A percentile compares a stretch with the other conserved stretches of the same genome.
These are phyloP conservation scores for Populus tomentosa DNA, from an alignment of 441 rosid genomes.

Conservation along the genomic window DNA sequence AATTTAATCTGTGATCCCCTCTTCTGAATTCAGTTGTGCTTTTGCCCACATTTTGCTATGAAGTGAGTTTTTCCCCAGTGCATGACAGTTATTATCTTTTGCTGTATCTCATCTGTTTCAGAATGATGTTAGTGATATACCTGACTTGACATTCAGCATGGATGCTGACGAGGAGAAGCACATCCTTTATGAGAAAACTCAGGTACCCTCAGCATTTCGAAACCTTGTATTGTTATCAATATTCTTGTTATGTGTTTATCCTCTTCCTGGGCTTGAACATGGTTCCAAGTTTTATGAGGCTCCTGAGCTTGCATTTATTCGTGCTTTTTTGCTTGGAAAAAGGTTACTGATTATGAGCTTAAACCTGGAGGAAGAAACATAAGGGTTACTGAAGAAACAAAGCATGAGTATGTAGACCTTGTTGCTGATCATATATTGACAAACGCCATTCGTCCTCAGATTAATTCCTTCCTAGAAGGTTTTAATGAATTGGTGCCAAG, in stretches of 20 bases:
- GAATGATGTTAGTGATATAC: conserved; percentile 89
- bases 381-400: no score
- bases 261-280: background rate
- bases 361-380: no score
- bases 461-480: no score
- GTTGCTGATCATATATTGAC: no score
- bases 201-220: conserved; percentile 37
- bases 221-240: background rate
- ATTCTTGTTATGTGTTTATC: background rate
- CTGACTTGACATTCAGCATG: conserved; percentile 95
- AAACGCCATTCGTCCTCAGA: no score
- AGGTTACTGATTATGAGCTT: conserved; percentile 99
- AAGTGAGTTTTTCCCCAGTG: background rate
- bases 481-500: no score
- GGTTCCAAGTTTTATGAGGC: background rate
- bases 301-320: conserved; percentile 1
- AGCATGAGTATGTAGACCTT: no score
- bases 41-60: background rate
- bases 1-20: conserved; percentile 5
- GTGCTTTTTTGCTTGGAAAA: conserved; percentile 22
- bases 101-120: conserved; percentile 27
- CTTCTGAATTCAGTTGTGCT: background rate
- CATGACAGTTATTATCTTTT: background rate
- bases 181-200: conserved; percentile 90
- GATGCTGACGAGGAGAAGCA: conserved; percentile 98